Conservation (phyloP, 163 green algal species). For the Prototheca wickerhamii region DNA sequence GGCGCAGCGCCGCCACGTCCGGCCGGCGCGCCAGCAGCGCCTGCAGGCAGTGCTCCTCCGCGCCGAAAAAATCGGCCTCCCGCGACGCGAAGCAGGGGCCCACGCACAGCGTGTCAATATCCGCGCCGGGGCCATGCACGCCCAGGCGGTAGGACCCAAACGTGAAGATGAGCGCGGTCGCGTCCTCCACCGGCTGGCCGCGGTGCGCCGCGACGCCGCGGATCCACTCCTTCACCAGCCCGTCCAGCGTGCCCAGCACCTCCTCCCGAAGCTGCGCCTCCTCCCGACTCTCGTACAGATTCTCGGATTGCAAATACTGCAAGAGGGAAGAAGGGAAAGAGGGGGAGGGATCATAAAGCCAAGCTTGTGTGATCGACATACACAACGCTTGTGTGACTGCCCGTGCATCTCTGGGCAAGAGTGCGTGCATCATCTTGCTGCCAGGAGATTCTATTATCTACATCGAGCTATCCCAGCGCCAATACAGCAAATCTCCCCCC, state of each 20-base stretch:
- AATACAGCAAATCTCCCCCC: no score
- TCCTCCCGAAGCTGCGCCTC: conserved; percentile 64
- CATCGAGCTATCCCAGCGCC: no score
- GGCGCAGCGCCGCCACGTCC: conserved; percentile 68
- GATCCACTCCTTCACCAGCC: conserved; percentile 71
- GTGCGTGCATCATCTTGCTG: no score
- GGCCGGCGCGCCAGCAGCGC: conserved; percentile 56
- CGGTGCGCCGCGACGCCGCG: conserved; percentile 33
- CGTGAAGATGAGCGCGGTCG: conserved; percentile 78
- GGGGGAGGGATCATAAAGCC: background rate
- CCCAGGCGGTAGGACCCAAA: conserved; percentile 96
- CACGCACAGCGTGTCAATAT: conserved; percentile 96
- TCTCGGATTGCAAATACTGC: conserved; percentile 51
- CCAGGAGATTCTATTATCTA: background rate
- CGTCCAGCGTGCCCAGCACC: conserved; percentile 67
- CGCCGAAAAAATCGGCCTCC: conserved; percentile 89
- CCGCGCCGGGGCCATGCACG: conserved; percentile 85
- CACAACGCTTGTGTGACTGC: no score
- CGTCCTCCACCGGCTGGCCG: conserved; percentile 29
- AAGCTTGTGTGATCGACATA: no score
- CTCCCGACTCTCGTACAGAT: conserved; percentile 59
- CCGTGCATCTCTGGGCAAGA: no score
- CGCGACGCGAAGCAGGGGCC: conserved; percentile 72
- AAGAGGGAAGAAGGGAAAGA: background rate
- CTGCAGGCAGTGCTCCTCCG: conserved; percentile 66